Base-by-base conservation (phyloP, 768 basidiomycete species). In the Pulveroboletus ravenelii region DNA sequence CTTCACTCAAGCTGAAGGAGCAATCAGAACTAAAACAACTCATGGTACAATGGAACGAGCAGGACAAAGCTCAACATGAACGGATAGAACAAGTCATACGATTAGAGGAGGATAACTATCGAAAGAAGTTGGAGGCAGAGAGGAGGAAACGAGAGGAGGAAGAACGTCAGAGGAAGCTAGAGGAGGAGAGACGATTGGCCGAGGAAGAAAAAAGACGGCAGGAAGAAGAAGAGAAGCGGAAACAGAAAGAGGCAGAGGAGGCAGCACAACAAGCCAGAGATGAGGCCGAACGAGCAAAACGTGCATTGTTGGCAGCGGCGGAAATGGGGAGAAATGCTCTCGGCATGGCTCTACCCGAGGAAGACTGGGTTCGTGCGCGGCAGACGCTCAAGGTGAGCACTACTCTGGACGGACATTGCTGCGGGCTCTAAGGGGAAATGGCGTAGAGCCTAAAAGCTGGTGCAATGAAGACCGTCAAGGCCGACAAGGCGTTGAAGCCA, bases 321-420 rank as follows among this genome's bases (percentile, higher is more conserved):
- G 63, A 63, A 47, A 69, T 71, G 51, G 68, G 65, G 46, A 68
- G 77, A 50, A 69, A 73, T 46, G 61, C 56, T 18, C 51, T 84
- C 13, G 84, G 81, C 10, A 65, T 86, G 62, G 72, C 74, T 2
- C 76, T 77, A 0, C 72, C 81, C 10, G 73, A 74, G 35, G 80
- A 83, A 17, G 87, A 91, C 58, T 90, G 87, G 87, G 56, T 65
- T 38, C 65, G 72, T 29, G 82, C 80, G 9, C 76, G 85, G 17
- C 64, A 68, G 25, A 72, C 69, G 34, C 70, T 89, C 30, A 72
- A 72, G 71, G 88, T 84, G 65, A 47, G 72, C 17, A 42, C 18
- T 17, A 43, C 23, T n/a, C 27, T 37, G 23, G 41, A 51, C 51
- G 51, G 54, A 50, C 15, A 61, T 61, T 63, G 37, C 25, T 44